These are phyloP conservation scores for Aspergillus sp. DNA, from an alignment of 2,329 filamentous ascomycete genomes.

Conservation along the genomic window DNA sequence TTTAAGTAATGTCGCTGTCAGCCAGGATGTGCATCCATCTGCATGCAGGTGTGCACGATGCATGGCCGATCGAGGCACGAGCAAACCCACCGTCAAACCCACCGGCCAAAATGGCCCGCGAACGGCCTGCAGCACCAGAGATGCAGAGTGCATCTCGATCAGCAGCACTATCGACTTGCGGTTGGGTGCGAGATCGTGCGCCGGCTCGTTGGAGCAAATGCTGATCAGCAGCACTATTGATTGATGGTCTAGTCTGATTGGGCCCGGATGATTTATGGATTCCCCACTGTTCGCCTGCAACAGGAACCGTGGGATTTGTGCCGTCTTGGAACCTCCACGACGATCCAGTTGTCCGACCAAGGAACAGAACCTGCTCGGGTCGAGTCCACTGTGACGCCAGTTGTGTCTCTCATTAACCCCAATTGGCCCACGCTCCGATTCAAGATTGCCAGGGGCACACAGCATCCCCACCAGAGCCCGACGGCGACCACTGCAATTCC, in stretches of 20 bases:
- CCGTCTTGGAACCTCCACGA: not conserved
- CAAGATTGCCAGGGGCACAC: not conserved
- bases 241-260: not conserved
- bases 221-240: not conserved
- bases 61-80: not conserved
- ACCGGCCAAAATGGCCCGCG: not conserved
- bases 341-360: not conserved
- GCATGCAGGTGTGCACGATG: not conserved
- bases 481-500: not conserved
- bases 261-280: not conserved
- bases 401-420: not conserved
- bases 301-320: not conserved
- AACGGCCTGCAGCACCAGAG: not conserved
- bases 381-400: not conserved
- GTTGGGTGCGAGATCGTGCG: not conserved
- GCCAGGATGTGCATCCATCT: not conserved
- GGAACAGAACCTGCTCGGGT: not conserved
- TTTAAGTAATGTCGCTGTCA: not conserved
- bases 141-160: slow-evolving; percentile 3
- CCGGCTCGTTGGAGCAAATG: not conserved
- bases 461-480: not conserved
- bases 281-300: not conserved
- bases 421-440: not conserved
- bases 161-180: slow-evolving; percentile 6
- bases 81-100: not conserved